Base-by-base conservation (phyloP, 768 basidiomycete genomes). In the Boletus sp. region DNA sequence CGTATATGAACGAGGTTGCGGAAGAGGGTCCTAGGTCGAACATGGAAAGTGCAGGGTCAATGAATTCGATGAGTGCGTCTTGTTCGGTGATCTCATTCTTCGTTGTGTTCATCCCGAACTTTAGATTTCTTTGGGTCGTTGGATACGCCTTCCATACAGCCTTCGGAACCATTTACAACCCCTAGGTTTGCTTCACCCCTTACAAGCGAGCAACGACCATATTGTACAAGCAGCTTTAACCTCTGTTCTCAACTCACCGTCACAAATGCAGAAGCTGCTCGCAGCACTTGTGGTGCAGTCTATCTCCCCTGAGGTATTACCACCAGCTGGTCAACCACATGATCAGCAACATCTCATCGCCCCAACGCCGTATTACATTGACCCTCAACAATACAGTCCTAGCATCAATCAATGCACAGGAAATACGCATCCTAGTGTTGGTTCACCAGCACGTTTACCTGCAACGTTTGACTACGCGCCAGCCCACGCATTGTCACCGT, bases 201-300 rank as follows among this genome's bases (percentile, higher is more conserved):
- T 53, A 12, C 64, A 56, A 56, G 11, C 66, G 35, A 76, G 76
- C 55, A 78, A 78, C 42, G 77, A 82, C 55, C 69, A 72, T 7
- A 75, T 79, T 17, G 73, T 85, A 40, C 81, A 84, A 59, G 68
- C 75, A 10, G 74, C 82, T 8, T 72, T 86, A 36, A 76, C 81
- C 46, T 80, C 81, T 55, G 73, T 87, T 28, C 68, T 77, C 49
- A 75, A 64, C 41, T 76, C 81, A 0, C 83, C 84, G 0, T 63
- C 68, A 1, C 83, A 87, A 62, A 76, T 88, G 50, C 85, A 87
- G 57, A 79, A 82, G 52, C 71, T 89, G 8, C 71, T 86, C 17
- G 72, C 76, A 0, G 76, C 80, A 0, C 73, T 85, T 1, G 61
- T 67, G 58, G 50, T 67, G 12, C 69, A 65, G 47, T 59, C 67